Evolutionary conservation across 805 yeast species (phyloP), one percentile per base, ranked within the genome.

Genomic region (Ogataea trehaloabstinens): DNA sequence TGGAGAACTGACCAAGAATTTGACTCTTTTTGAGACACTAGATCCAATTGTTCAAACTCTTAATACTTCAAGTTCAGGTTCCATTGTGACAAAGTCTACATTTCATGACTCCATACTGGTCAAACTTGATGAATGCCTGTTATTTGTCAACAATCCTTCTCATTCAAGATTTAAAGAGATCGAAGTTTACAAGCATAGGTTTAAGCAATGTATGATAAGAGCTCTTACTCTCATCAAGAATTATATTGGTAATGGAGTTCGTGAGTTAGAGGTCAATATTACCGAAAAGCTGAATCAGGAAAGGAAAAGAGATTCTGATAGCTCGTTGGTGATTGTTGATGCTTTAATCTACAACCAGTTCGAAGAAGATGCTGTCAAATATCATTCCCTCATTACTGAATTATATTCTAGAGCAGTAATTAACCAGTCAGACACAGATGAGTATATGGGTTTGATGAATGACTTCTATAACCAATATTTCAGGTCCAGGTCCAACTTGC

Each of bases 141-240:
- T 53, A 2, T 90, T 86, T 56, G 69, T 81, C 4, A 67, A 70
- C 6, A 61, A 64, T 3, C 74, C 80, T 37, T 60, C 68, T 5
- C 80, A 80, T 41, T 44, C 55, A 4, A 44, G 55, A 7, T 83
- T 84, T 53, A 80, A 76, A 53, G 95, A 89, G 38, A 67, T 76
- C 8, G 91, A 80, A 19, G 55, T 77, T 2, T 88, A 85, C 56
- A 73, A 72, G 34, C 76, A 80, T 46, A 74, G 90, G 42, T 87
- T 86, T 63, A 77, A 85, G 45, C 95, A 86, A 51, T 86, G 96
- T 53, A 70, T 88, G 73, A 80, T 90, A 1, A 73, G 96, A 42
- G 82, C 95, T 1, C 69, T 88, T 33, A 79, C 93, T 0, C 66
- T 91, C 42, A 76, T 88, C 12, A 74, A 82, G 46, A 85, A 82